These are phyloP conservation scores for Vinca minor DNA, from an alignment of 257 asterid species.

Conservation along the genomic window DNA sequence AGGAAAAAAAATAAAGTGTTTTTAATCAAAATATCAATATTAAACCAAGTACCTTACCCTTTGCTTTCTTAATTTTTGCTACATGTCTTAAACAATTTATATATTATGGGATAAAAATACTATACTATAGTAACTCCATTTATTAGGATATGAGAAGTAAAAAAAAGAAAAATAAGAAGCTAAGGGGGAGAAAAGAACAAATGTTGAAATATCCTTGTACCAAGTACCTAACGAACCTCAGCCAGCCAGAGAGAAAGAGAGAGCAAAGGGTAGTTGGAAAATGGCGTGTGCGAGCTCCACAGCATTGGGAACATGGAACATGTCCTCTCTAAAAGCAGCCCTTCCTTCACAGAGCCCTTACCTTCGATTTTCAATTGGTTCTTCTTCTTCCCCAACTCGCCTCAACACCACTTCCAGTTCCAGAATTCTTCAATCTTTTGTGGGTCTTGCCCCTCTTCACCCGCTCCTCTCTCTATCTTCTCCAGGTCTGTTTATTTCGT, in stretches of 20 bases:
- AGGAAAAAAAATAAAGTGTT: too few species aligned
- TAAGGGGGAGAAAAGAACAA: too few species aligned
- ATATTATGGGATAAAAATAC: too few species aligned
- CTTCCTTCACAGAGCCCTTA: slow-evolving; percentile 55
- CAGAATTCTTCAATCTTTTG: slow-evolving; percentile 43
- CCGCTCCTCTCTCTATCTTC: slow-evolving; percentile 40
- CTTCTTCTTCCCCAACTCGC: slow-evolving; percentile 32
- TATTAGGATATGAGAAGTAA: too few species aligned
- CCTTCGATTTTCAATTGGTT: slow-evolving; percentile 28
- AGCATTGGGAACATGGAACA: slow-evolving; percentile 43
- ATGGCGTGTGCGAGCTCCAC: slow-evolving; percentile 47
- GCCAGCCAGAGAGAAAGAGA: too few species aligned
- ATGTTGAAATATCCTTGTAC: too few species aligned
- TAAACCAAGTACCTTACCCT: too few species aligned
- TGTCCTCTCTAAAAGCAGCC: slow-evolving; percentile 52
- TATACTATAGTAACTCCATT: too few species aligned
- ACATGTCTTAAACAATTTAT: too few species aligned
- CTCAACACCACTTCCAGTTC: slow-evolving; percentile 26
- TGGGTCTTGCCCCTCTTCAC: slow-evolving; percentile 58
- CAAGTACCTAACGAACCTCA: too few species aligned
- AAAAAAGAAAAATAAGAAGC: slow-evolving; percentile 11
- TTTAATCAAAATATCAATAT: too few species aligned
- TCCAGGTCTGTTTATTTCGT: slow-evolving; percentile 32
- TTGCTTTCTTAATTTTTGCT: too few species aligned
- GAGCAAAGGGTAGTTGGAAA: not conserved